phyloP scores from a whole-genome alignment of 2,329 filamentous ascomycete species.

The Epichloe festucae region DNA sequence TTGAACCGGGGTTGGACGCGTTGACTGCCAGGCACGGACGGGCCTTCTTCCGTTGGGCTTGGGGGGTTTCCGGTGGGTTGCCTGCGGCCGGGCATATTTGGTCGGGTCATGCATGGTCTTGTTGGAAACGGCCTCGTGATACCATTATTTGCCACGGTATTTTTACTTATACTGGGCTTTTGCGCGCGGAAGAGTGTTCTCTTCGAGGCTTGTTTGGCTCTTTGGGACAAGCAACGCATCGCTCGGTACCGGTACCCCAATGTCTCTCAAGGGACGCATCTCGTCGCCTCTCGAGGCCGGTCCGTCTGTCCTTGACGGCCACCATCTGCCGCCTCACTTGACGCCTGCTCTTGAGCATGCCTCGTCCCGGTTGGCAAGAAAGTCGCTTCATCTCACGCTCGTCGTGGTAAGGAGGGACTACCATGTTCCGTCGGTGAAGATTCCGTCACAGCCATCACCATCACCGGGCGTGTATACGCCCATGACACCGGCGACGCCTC shows the following conservation, averaged over 20 bases:
- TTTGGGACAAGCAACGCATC: too few relatives aligned
- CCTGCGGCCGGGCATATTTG: neutral
- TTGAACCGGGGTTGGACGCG: too few relatives aligned
- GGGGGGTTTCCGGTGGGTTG: too few relatives aligned
- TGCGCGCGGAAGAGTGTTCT: too few relatives aligned
- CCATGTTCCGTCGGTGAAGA: constrained; percentile 31
- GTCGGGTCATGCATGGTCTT: too few relatives aligned
- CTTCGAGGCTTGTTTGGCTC: too few relatives aligned
- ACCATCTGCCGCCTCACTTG: constrained; percentile 43
- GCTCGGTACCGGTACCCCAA: constrained; percentile 8
- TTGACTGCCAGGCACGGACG: too few relatives aligned
- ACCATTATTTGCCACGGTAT: neutral
- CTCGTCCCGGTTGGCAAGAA: constrained; percentile 40
- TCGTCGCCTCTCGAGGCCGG: constrained; percentile 52
- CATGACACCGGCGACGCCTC: constrained; percentile 16
- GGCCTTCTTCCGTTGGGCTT: too few relatives aligned
- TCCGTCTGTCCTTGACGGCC: constrained; percentile 42
- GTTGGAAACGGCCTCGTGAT: neutral
- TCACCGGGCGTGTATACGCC: constrained; percentile 6
- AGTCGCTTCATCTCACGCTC: constrained; percentile 42
- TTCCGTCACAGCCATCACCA: constrained; percentile 9
- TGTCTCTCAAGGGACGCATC: constrained; percentile 43
- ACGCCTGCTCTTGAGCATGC: constrained; percentile 44
- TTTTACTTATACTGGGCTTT: neutral
- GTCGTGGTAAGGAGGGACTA: constrained; percentile 44